Conservation (phyloP, 2,329 filamentous ascomycete species). For the Drechslerella coelobrocha region DNA sequence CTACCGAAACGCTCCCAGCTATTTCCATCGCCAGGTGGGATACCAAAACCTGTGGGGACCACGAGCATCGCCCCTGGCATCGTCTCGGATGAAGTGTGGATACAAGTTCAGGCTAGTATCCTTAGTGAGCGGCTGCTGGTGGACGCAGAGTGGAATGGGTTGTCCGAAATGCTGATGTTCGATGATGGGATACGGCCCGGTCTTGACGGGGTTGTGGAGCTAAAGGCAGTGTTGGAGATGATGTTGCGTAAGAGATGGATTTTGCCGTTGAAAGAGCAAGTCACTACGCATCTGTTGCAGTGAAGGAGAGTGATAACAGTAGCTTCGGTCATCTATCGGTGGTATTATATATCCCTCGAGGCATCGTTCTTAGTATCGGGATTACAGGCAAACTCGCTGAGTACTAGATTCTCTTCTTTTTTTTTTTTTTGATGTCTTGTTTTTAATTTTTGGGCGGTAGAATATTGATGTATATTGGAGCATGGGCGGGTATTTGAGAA, state of each 20-base stretch:
- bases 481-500: too few relatives aligned
- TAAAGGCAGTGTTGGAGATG: conserved; percentile 35
- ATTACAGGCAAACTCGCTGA: too few relatives aligned
- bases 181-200: conserved; percentile 29
- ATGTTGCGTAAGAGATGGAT: conserved; percentile 42
- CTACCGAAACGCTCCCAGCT: too few relatives aligned
- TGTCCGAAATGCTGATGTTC: conserved; percentile 25
- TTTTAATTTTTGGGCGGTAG: background rate
- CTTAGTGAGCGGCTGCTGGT: conserved; percentile 23
- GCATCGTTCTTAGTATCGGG: too few relatives aligned
- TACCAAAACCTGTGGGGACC: background rate
- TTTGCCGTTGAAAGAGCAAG: conserved; percentile 16
- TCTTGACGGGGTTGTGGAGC: conserved; percentile 29
- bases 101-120: conserved; percentile 14
- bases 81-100: conserved; percentile 19
- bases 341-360: background rate
- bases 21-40: too few relatives aligned
- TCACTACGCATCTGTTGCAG: conserved; percentile 7
- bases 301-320: conserved; percentile 24
- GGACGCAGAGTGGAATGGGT: conserved; percentile 20
- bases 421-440: too few relatives aligned
- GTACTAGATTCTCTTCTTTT: too few relatives aligned
- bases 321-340: background rate
- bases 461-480: too few relatives aligned
- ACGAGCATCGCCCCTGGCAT: background rate